Conservation (phyloP, 148 eudicot species). For the Rhododendron griersonianum region DNA sequence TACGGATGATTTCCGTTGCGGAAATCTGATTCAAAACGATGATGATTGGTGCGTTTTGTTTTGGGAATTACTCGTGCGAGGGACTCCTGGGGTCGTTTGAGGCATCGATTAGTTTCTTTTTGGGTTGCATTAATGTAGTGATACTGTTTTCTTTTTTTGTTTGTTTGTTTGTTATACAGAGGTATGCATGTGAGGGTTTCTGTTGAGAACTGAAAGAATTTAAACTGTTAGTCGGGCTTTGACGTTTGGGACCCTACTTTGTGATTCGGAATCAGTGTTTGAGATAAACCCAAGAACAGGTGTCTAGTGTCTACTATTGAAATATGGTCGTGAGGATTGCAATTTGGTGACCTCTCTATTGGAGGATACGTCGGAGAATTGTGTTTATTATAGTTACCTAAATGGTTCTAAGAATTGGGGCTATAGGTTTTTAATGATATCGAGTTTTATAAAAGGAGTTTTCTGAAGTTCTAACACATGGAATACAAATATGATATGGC, state of each 20-base stretch:
- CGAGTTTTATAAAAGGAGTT: neutral
- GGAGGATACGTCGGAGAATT: neutral
- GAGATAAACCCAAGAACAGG: neutral
- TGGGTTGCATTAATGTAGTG: neutral
- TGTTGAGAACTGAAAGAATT: neutral
- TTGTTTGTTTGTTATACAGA: neutral
- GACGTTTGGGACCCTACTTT: neutral
- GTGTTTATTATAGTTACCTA: neutral
- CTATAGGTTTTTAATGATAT: neutral
- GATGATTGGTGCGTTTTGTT: neutral
- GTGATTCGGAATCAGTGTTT: neutral
- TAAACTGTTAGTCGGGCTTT: neutral
- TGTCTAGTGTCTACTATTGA: neutral
- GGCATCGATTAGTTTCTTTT: neutral
- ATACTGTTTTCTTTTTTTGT: neutral
- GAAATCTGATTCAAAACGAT: neutral
- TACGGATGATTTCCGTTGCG: neutral
- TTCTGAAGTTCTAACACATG: neutral
- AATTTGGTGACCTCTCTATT: neutral
- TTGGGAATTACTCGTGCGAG: neutral
- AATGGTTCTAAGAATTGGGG: neutral
- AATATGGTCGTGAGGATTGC: neutral
- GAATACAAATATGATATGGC: neutral
- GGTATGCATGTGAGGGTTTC: neutral
- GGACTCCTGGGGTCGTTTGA: neutral